Evolutionary conservation across 2,329 filamentous ascomycete species (phyloP), one percentile per base, ranked within the genome.

Genomic region (Colletotrichum somersetense): DNA sequence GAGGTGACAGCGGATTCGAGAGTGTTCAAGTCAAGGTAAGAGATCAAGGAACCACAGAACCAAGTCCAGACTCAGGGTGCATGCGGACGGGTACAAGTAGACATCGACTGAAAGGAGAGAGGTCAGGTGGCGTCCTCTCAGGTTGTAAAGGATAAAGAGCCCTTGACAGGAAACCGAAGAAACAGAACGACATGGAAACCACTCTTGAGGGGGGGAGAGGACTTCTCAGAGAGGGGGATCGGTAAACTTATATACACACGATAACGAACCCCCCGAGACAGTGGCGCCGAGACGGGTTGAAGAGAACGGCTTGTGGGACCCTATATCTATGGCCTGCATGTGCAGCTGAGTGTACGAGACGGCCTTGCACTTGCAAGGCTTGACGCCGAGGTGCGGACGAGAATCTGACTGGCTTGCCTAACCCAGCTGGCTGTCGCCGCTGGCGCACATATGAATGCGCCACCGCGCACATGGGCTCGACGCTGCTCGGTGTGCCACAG

Each of bases 251-350:
- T 72, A 72, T 72, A 72, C 59, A 33, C 61, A 48, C 33, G 58
- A 63, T 40, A 55, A 52, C 38, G 23, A 56, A 26, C 35, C 30
- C 48, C 33, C 59, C 66, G 66, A 69, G 38, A 55, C 70, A 46
- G 50, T 35, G 59, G 55, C 48, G 57, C 69, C 69, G 58, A 63
- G 65, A 55, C 59, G 63, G 55, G 40, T 72, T 46, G 46, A 65
- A 40, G 55, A 52, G 48, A 40, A 58, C 42, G 44, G 53, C 66
- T 61, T 64, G 55, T 69, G 70, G 59, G 48, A 64, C 59, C 42
- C 55, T 62, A 53, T 59, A 69, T 52, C 53, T 53, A 69, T 64
- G 66, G 46, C n/a, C 58, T 68, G 69, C 66, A 69, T 72, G 48
- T 70, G 66, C 61, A 69, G 53, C 61, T 62, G 61, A 62, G 59